Percentiles rank a stretch among this genome's conserved stretches.
Evolutionary conservation across 371 early-diverging fungal species (phyloP).

Genomic region (Chytridium lagenaria): DNA sequence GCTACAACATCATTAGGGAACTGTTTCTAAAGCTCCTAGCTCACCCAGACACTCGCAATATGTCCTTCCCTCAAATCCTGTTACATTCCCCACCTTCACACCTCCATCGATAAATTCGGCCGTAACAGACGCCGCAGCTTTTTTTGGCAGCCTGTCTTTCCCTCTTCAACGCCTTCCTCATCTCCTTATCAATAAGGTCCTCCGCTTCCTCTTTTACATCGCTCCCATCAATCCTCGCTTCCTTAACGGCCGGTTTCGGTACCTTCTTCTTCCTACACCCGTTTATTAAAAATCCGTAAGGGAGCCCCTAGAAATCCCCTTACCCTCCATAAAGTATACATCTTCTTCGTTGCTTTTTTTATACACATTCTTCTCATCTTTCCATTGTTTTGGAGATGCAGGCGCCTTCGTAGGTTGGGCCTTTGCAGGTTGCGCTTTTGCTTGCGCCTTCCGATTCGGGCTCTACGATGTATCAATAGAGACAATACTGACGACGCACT

Average conservation of each 20-base stretch:
- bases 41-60: slow-evolving; percentile 52
- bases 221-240: neutral
- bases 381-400: slow-evolving; percentile 31
- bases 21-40: neutral
- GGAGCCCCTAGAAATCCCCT: slow-evolving; percentile 7
- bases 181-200: slow-evolving; percentile 15
- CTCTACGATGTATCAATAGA: no score
- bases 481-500: no score
- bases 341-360: slow-evolving; percentile 57
- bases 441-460: no score
- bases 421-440: neutral
- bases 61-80: slow-evolving; percentile 46
- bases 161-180: slow-evolving; percentile 29
- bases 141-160: slow-evolving; percentile 24
- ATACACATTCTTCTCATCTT: slow-evolving; percentile 56
- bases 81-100: slow-evolving; percentile 39
- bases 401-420: no score
- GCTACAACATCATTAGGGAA: slow-evolving; percentile 53
- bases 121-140: slow-evolving; percentile 4
- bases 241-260: neutral
- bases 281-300: slow-evolving; percentile 12
- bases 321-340: slow-evolving; percentile 54
- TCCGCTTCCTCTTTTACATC: neutral
- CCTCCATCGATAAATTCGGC: slow-evolving; percentile 33
- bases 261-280: slow-evolving; percentile 2